A percentile compares a stretch with the other conserved stretches of the same genome.
Conservation (phyloP, 75 land plant genomes). For the Pinus taeda region DNA sequence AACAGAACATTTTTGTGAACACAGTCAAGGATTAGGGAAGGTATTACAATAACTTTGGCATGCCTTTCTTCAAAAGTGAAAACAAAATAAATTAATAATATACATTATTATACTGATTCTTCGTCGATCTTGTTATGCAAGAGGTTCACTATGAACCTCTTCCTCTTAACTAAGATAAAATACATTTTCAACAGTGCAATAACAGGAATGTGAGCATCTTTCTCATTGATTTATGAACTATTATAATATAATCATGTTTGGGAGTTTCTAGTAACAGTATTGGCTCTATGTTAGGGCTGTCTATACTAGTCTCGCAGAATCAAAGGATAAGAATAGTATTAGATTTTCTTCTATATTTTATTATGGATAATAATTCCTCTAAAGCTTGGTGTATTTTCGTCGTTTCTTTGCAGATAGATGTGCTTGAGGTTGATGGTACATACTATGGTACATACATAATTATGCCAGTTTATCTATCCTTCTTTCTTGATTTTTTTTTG, state of each 20-base stretch:
- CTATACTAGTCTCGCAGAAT: background rate
- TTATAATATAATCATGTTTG: background rate
- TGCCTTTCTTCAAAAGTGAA: background rate
- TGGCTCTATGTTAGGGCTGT: background rate
- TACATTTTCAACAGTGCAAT: background rate
- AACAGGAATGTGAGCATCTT: background rate
- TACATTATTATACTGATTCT: conserved; percentile 3
- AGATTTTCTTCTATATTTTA: background rate
- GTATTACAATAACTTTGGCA: background rate
- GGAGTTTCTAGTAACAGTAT: background rate
- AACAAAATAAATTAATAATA: conserved; percentile 2
- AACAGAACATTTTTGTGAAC: background rate
- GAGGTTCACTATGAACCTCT: background rate
- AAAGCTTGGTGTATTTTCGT: no score
- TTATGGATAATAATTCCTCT: background rate
- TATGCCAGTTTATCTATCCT: background rate
- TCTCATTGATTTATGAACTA: background rate
- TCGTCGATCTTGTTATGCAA: background rate
- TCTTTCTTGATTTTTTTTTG: background rate
- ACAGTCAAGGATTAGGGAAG: background rate
- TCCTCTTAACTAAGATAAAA: background rate
- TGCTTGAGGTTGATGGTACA: conserved; percentile 92
- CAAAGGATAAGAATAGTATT: background rate
- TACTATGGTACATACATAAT: conserved; percentile 67
- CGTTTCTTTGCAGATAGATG: conserved; percentile 78